Evolutionary conservation across 352 stramenopile species (phyloP), one percentile per base, ranked within the genome.

Genomic region (Globisporangium irregulare): DNA sequence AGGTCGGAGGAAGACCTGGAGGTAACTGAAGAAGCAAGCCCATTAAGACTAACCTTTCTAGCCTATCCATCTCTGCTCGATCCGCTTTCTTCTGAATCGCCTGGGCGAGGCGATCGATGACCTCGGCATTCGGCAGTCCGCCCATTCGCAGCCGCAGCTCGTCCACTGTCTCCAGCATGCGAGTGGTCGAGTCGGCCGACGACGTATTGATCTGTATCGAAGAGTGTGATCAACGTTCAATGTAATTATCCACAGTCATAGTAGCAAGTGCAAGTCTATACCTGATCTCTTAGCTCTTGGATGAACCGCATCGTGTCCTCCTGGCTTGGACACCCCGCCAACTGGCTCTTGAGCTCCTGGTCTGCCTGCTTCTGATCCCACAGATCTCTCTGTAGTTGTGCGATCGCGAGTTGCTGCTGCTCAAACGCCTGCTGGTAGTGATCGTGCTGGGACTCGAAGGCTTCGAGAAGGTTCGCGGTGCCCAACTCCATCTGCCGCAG

Each of bases 401-500:
- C 71, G 5, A 90, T 69, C 1, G 76, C 76, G 0, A 46, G 56
- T 62, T 89, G 78, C 18, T 89, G 80, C 27, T 80, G 71, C 3
- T 60, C 55, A 7, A 82, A 72, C 5, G 69, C 74, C 4, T 84
- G 73, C 14, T 86, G 75, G 55, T 76, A 83, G 9, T 72, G 50
- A 27, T 87, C 74, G 25, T 88, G 81, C 55, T 91, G 82, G 60
- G 73, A 68, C 59, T 91, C 82, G 24, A 85, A 69, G 3, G 66
- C 78, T 3, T 90, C 81, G 22, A 91, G 66, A 9, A 91, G 32
- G 48, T 78, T 87, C 4, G 81, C 83, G 0, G 79, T 87, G 3
- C 83, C 83, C 14, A 89, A 62, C 29, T 91, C 81, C 83, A 91
- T 91, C 29, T 76, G 76, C 43, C 78, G 79, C 53, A 84, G 77